A percentile compares a stretch with the other conserved stretches of the same genome.
These are phyloP conservation scores for Xanthoparmelia taractica DNA, from an alignment of 495 filamentous ascomycete species.

Conservation along the genomic window DNA sequence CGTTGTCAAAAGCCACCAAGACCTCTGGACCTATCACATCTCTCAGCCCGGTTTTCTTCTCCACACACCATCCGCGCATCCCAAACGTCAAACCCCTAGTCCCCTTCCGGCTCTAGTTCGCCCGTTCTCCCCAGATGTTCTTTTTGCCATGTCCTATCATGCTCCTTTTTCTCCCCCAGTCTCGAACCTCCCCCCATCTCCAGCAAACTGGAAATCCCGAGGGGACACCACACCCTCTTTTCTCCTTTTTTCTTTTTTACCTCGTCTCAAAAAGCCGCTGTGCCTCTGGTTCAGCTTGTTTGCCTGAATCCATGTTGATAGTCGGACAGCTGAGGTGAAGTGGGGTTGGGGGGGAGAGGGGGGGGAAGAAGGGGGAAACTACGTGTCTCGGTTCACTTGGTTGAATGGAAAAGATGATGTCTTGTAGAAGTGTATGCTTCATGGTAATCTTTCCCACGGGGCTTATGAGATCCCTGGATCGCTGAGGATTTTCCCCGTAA, in stretches of 20 bases:
- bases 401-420: background rate
- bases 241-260: background rate
- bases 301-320: background rate
- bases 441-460: background rate
- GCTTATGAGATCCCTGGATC: conserved; percentile 3
- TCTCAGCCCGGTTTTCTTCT: conserved; percentile 5
- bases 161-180: conserved; percentile 1
- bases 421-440: background rate
- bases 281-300: conserved; percentile 4
- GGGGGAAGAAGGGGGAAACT: no score
- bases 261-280: conserved; percentile 17
- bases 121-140: background rate
- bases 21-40: conserved; percentile 5
- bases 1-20: conserved; percentile 16
- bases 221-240: background rate
- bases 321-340: background rate
- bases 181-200: conserved; percentile 5
- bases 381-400: conserved; percentile 13
- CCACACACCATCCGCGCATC: conserved; percentile 16
- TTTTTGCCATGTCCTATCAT: conserved; percentile 5
- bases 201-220: conserved; percentile 1
- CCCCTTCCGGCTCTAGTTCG: conserved; percentile 8
- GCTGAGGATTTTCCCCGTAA: conserved; percentile 5
- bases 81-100: conserved; percentile 7
- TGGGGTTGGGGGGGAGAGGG: no score